phyloP scores from a whole-genome alignment of 2,329 filamentous ascomycete species.

The Claviceps sp. region DNA sequence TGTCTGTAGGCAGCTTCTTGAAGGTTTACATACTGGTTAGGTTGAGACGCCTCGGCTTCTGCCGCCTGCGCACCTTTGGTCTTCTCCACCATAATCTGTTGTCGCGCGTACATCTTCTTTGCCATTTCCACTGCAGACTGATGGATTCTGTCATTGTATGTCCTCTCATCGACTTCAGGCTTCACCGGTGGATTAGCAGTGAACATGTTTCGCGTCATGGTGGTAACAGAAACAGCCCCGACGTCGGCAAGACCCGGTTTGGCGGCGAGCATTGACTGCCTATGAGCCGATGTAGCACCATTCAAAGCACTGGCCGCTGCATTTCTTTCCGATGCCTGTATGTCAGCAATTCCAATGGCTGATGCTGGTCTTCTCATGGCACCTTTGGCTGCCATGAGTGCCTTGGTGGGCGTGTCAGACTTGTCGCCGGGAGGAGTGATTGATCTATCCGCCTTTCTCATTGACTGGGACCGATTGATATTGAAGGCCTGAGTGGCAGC shows the following conservation, averaged over 20 bases:
- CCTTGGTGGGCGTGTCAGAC: slow-evolving; percentile 26
- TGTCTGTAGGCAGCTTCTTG: slow-evolving; percentile 81
- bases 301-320: slow-evolving; percentile 55
- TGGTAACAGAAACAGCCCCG: slow-evolving; percentile 55
- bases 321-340: slow-evolving; percentile 17
- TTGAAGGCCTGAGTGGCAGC: slow-evolving; percentile 26
- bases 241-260: slow-evolving; percentile 40
- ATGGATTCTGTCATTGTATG: slow-evolving; percentile 56
- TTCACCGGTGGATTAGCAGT: slow-evolving; percentile 61
- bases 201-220: slow-evolving; percentile 62
- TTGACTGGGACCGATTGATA: slow-evolving; percentile 18
- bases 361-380: slow-evolving; percentile 38
- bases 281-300: slow-evolving; percentile 57
- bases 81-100: slow-evolving; percentile 47
- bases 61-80: slow-evolving; percentile 27
- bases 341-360: slow-evolving; percentile 4
- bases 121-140: slow-evolving; percentile 85
- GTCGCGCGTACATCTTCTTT: slow-evolving; percentile 65
- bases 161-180: slow-evolving; percentile 60
- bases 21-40: slow-evolving; percentile 48
- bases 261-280: slow-evolving; percentile 28
- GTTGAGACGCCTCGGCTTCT: slow-evolving; percentile 23
- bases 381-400: slow-evolving; percentile 62
- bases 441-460: slow-evolving; percentile 10
- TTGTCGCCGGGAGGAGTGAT: slow-evolving; percentile 29